Evolutionary conservation across 495 filamentous ascomycete species (phyloP).

Genomic region (Filosporella fistucella): DNA sequence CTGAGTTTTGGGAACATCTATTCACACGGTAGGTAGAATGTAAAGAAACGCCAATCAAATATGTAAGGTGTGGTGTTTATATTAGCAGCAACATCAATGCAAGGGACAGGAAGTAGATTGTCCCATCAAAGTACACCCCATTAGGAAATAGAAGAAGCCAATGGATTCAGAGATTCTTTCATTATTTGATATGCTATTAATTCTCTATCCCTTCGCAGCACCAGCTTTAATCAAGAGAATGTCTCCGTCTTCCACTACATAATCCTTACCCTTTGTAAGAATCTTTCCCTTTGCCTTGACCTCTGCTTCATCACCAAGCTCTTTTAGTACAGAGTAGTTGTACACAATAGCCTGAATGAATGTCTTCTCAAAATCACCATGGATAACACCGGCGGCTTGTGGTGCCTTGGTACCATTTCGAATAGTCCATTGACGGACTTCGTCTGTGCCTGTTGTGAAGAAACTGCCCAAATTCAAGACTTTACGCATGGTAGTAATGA

Average conservation of each 20-base stretch:
- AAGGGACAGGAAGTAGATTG: too few species aligned
- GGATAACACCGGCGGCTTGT: constrained; percentile 95
- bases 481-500: constrained; percentile 91
- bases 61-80: too few species aligned
- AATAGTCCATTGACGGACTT: constrained; percentile 98
- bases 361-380: constrained; percentile 99
- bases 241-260: constrained; percentile 76
- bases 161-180: neutral
- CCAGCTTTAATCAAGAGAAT: constrained; percentile 91
- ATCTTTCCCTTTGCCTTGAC: constrained; percentile 94
- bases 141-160: too few species aligned
- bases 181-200: constrained; percentile 11
- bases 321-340: constrained; percentile 75
- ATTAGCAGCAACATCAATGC: too few species aligned
- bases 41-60: too few species aligned
- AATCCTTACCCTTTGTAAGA: constrained; percentile 99
- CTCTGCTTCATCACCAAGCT: constrained; percentile 80
- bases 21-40: too few species aligned
- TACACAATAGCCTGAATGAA: constrained; percentile 96
- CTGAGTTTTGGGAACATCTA: too few species aligned
- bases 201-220: constrained; percentile 71
- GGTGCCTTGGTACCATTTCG: constrained; percentile 95
- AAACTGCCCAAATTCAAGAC: constrained; percentile 86
- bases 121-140: too few species aligned
- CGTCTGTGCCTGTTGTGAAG: constrained; percentile 96